A percentile compares a stretch with the other conserved stretches of the same genome.
Conservation (phyloP, 208 protist genomes). For the Leishmania aethiopica region DNA sequence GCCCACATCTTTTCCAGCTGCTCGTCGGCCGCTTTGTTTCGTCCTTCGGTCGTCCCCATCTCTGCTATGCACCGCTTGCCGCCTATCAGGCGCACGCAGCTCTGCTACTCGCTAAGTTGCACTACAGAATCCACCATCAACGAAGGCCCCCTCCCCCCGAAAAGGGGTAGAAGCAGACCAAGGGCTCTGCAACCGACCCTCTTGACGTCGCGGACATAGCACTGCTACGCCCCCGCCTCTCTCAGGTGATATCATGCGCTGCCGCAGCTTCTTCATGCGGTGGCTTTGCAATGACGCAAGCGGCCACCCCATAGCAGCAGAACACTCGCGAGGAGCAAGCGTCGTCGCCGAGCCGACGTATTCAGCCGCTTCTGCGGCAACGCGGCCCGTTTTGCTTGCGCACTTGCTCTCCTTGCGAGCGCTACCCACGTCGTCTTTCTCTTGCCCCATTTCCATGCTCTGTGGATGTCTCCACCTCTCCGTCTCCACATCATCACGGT, state of each 20-base stretch:
- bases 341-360: not conserved
- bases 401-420: not conserved
- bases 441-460: not conserved
- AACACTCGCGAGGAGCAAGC: not conserved
- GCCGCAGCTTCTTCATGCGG: not conserved
- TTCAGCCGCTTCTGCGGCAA: not conserved
- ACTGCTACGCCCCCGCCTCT: not conserved
- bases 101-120: not conserved
- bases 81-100: not conserved
- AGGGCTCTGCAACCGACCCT: not conserved
- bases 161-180: not conserved
- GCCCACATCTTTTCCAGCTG: not conserved
- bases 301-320: not conserved
- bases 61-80: conserved; percentile 8
- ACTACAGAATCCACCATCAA: not conserved
- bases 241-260: not conserved
- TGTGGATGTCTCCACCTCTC: not conserved
- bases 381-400: not conserved
- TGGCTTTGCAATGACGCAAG: not conserved
- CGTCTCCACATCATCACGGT: not conserved
- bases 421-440: not conserved
- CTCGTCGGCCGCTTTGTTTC: not conserved
- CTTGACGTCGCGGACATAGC: not conserved
- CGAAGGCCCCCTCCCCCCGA: not conserved
- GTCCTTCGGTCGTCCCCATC: conserved; percentile 8